phyloP scores from a whole-genome alignment of 1,284 basidiomycete genomes.

The Ganoderma leucocontextum region DNA sequence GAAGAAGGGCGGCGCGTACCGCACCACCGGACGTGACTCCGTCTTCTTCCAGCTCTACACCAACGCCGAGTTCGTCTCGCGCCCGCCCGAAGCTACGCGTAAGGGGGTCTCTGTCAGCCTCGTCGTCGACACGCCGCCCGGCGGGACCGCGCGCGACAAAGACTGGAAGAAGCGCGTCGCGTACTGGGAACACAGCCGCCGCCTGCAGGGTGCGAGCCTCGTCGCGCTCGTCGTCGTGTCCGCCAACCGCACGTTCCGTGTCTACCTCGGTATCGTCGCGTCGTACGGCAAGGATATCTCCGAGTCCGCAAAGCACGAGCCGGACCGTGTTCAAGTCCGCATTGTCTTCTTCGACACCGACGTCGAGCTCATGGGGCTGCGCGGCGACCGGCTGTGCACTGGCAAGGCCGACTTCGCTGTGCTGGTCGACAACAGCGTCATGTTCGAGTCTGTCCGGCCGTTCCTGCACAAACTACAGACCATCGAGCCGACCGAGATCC shows the following conservation, averaged over 20 bases:
- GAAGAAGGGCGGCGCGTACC: constrained; percentile 43
- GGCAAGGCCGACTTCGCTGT: constrained; percentile 34
- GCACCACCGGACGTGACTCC: constrained; percentile 36
- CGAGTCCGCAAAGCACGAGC: constrained; percentile 37
- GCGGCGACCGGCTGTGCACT: constrained; percentile 28
- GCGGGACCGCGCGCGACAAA: constrained; percentile 36
- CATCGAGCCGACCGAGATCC: constrained; percentile 41
- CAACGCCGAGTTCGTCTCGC: constrained; percentile 36
- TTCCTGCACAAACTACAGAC: constrained; percentile 41
- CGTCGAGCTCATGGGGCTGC: constrained; percentile 41
- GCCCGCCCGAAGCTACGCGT: constrained; percentile 33
- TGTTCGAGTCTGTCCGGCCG: constrained; percentile 42
- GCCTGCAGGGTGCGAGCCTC: constrained; percentile 39
- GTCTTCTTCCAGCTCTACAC: constrained; percentile 45
- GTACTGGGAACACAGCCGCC: constrained; percentile 42
- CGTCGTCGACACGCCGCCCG: constrained; percentile 37
- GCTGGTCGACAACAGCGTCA: constrained; percentile 41
- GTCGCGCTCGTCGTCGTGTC: constrained; percentile 36
- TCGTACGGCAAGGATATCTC: constrained; percentile 38
- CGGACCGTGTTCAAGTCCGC: constrained; percentile 35
- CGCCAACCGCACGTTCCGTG: constrained; percentile 16
- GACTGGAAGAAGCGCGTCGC: constrained; percentile 35
- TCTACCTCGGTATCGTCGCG: constrained; percentile 36
- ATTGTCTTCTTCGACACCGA: constrained; percentile 44
- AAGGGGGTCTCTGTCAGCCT: constrained; percentile 40